These are phyloP conservation scores for Erysimum cheiri DNA, from an alignment of 441 rosid genomes.

Conservation along the genomic window DNA sequence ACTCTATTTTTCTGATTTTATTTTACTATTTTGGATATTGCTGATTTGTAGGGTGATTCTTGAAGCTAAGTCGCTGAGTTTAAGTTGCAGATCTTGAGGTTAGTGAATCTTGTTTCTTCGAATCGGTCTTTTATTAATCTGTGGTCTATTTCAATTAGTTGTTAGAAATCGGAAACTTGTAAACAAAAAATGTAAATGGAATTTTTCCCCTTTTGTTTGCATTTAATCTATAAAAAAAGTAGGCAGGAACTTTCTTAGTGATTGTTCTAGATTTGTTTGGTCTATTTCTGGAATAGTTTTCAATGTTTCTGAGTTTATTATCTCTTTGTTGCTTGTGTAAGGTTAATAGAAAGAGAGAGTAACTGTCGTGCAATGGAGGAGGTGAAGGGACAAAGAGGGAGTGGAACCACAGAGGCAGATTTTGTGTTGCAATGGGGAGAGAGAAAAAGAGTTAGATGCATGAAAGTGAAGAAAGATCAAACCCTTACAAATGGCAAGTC, in stretches of 20 bases:
- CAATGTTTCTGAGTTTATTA: constrained; percentile 5
- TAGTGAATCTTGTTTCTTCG: constrained; percentile 37
- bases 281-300: constrained; percentile 8
- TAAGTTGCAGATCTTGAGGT: constrained; percentile 61
- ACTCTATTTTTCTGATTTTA: not conserved
- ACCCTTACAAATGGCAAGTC: constrained; percentile 51
- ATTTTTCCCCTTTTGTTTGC: not conserved
- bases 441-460: constrained; percentile 83
- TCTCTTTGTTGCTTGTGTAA: constrained; percentile 28
- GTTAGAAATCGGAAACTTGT: constrained; percentile 18
- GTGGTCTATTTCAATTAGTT: constrained; percentile 22
- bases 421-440: constrained; percentile 91
- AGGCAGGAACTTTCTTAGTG: too few species aligned
- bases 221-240: not conserved
- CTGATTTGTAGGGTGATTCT: constrained; percentile 47
- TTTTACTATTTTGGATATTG: constrained; percentile 10
- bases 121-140: constrained; percentile 5
- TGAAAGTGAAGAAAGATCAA: constrained; percentile 70
- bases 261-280: not conserved
- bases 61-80: constrained; percentile 24
- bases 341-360: constrained; percentile 30
- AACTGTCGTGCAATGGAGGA: constrained; percentile 60
- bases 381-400: constrained; percentile 54
- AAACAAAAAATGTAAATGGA: not conserved
- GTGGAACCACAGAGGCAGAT: constrained; percentile 64